Conservation (phyloP, 495 filamentous ascomycete genomes). For the Physcia stellaris region DNA sequence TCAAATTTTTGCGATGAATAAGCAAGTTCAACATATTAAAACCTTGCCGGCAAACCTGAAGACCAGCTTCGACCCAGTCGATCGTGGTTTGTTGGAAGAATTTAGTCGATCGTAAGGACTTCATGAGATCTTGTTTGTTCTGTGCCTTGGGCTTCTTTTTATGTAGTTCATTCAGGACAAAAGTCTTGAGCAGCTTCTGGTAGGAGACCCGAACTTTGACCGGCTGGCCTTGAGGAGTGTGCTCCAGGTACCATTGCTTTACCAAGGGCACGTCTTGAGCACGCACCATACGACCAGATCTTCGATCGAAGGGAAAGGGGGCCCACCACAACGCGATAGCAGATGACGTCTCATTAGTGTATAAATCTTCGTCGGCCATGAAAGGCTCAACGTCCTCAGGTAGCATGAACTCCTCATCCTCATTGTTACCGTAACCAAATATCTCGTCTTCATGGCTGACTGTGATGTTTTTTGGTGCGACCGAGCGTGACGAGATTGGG, state of each 20-base stretch:
- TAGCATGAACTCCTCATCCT: constrained; percentile 81
- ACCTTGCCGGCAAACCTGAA: constrained; percentile 95
- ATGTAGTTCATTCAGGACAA: constrained; percentile 91
- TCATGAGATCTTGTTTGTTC: constrained; percentile 85
- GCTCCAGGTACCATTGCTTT: constrained; percentile 98
- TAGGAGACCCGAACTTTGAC: constrained; percentile 99
- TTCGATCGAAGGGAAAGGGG: constrained; percentile 87
- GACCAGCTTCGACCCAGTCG: constrained; percentile 97
- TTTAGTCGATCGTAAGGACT: constrained; percentile 84
- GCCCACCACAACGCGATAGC: constrained; percentile 98
- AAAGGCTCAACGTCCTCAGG: constrained; percentile 75
- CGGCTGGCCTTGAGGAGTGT: constrained; percentile 81
- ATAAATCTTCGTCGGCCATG: constrained; percentile 78
- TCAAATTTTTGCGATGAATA: constrained; percentile 97
- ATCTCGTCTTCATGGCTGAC: constrained; percentile 91
- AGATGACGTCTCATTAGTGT: constrained; percentile 77
- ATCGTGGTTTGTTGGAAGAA: constrained; percentile 99
- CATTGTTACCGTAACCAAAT: constrained; percentile 72
- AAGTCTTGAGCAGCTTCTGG: constrained; percentile 94
- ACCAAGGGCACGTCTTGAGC: constrained; percentile 95
- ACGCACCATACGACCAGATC: constrained; percentile 94
- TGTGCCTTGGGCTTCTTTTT: constrained; percentile 89
- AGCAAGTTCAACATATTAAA: constrained; percentile 99
- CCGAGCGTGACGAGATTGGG: constrained; percentile 88
- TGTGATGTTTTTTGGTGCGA: constrained; percentile 88